These are phyloP conservation scores for Ascochyta clinopodiicola DNA, from an alignment of 2,329 filamentous ascomycete species.

Conservation along the genomic window DNA sequence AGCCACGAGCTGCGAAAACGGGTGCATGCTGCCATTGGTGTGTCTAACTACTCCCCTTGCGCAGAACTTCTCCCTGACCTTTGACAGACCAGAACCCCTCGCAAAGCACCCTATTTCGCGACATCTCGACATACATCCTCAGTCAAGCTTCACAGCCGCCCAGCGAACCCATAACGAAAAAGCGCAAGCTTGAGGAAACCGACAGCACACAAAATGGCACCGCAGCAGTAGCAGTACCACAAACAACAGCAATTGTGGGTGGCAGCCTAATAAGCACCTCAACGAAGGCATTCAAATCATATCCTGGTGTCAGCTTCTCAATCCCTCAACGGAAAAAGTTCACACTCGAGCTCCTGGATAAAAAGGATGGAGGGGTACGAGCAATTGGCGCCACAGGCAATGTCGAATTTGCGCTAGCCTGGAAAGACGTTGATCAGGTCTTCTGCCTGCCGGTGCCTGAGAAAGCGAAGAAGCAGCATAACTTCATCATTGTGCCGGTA, in stretches of 20 bases:
- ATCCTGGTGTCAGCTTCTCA: constrained; percentile 64
- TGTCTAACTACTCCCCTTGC: not conserved
- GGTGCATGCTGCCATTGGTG: constrained; percentile 48
- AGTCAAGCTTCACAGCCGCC: constrained; percentile 30
- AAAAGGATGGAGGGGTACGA: constrained; percentile 53
- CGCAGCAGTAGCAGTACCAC: not conserved
- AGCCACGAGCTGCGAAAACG: constrained; percentile 46
- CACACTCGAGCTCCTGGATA: constrained; percentile 62
- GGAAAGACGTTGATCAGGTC: constrained; percentile 62
- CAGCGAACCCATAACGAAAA: constrained; percentile 44
- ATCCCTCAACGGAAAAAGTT: constrained; percentile 70
- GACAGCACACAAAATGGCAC: constrained; percentile 27
- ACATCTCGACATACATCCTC: constrained; percentile 47
- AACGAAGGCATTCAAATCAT: constrained; percentile 39
- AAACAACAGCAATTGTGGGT: constrained; percentile 1
- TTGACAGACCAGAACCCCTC: constrained; percentile 37
- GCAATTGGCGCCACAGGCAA: constrained; percentile 59
- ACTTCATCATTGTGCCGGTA: constrained; percentile 66
- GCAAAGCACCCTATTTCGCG: constrained; percentile 44
- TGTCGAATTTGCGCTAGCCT: constrained; percentile 61
- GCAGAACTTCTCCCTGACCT: not conserved
- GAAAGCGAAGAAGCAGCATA: constrained; percentile 68
- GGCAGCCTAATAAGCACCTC: constrained; percentile 31
- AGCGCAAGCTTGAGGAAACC: constrained; percentile 47
- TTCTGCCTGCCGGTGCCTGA: constrained; percentile 69